Evolutionary conservation across 2,329 filamentous ascomycete species (phyloP), one percentile per base, ranked within the genome.

Genomic region (Penicillium aurantiogriseum): DNA sequence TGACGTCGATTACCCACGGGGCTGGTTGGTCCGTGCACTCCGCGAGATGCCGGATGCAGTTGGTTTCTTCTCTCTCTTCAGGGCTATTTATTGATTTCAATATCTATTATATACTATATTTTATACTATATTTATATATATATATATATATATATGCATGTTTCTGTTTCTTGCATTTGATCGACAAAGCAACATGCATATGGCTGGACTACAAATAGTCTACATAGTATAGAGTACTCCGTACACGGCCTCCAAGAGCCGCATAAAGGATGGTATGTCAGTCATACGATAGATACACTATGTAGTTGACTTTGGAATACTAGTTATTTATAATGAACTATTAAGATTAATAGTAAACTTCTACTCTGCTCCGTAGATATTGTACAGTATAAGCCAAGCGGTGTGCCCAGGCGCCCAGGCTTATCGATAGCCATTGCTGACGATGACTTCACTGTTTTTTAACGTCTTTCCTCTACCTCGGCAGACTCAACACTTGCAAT

Each of bases 1-100:
- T 66, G 63, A 66, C 65, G 62, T 66, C 58, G 62, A 61, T 62
- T 60, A 56, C 42, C 42, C 44, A 52, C 21, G 39, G 63, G 56
- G 60, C 65, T 63, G 54, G 51, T 36, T 39, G 21, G 38, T 48
- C 31, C 39, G 19, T 23, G 45, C 27, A 13, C 59, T 67, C 66
- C 67, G 67, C 52, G 52, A 57, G 49, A 53, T 64, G 56, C 65
- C 63, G 66, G 59, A 56, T 36, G 31, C 50, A n/a, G 50, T 23
- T 33, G 4, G 11, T 51, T 44, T 40, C 15, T 15, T 35, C 15
- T 35, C 6, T 35, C 5, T 50, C 47, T 31, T 5, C 19, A 3
- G n/a, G 27, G 40, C 40, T 31, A 4, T 45, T 31, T 29, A 29
- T 13, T 47, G 19, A 47, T 13, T 23, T 15, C 9, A 9, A 13